Conservation (phyloP, 129 eudicot genomes). For the Saposhnikovia divaricata region DNA sequence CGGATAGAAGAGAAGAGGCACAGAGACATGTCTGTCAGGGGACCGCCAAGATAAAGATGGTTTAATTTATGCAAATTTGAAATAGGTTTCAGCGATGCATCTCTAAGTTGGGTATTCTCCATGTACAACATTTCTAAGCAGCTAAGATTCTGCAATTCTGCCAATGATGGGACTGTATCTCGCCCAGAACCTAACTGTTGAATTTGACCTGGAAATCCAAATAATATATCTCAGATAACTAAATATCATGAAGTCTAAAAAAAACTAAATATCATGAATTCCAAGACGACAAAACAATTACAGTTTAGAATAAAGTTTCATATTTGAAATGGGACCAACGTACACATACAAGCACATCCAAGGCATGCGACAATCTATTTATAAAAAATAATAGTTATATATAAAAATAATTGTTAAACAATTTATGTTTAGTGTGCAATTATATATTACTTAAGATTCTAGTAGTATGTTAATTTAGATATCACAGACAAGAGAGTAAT, state of each 20-base stretch:
- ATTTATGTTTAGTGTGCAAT: background rate
- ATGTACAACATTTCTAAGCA: conserved; percentile 55
- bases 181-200: conserved; percentile 25
- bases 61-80: conserved; percentile 37
- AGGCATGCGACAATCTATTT: too few species aligned
- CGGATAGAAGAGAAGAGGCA: conserved; percentile 36
- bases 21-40: conserved; percentile 57
- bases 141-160: conserved; percentile 45
- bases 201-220: conserved; percentile 42
- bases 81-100: conserved; percentile 47
- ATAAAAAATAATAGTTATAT: background rate
- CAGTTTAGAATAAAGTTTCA: background rate
- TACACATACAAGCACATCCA: background rate
- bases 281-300: background rate
- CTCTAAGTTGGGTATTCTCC: conserved; percentile 49
- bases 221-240: conserved; percentile 1
- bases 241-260: background rate
- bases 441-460: background rate
- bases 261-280: background rate
- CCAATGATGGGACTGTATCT: conserved; percentile 45
- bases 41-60: conserved; percentile 54
- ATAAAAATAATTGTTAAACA: background rate
- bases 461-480: background rate
- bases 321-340: background rate
- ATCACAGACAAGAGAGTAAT: background rate